A percentile compares a stretch with the other conserved stretches of the same genome.
phyloP scores from a whole-genome alignment of 768 basidiomycete species.

The Suillus placidus region DNA sequence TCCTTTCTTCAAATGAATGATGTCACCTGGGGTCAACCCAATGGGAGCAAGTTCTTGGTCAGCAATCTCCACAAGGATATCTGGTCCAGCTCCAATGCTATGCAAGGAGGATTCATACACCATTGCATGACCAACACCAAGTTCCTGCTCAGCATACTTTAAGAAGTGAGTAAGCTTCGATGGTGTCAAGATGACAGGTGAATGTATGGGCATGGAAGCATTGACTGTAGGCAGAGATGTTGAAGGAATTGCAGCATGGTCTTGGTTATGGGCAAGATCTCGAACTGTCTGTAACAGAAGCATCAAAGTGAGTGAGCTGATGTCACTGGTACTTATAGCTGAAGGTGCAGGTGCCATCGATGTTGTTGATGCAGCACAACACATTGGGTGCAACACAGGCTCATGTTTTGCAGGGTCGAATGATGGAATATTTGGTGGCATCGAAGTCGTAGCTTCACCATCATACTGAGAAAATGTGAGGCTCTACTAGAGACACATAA shows the following conservation, averaged over 20 bases:
- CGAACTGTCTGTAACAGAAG: slow-evolving; percentile 2
- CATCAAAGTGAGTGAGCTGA: background rate
- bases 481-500: background rate
- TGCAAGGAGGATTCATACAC: background rate
- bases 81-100: background rate
- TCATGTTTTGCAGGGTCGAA: background rate
- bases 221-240: background rate
- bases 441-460: background rate
- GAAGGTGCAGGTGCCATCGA: background rate
- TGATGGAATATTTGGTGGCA: slow-evolving; percentile 4
- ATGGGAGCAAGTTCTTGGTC: background rate
- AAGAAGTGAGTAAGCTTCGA: slow-evolving; percentile 4
- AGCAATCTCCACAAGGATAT: slow-evolving; percentile 3
- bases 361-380: too few species aligned
- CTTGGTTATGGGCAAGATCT: background rate
- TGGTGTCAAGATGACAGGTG: slow-evolving; percentile 1
- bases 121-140: slow-evolving; percentile 1
- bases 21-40: slow-evolving; percentile 1
- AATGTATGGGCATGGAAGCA: background rate
- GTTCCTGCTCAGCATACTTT: background rate
- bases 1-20: slow-evolving; percentile 13
- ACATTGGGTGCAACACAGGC: background rate
- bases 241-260: background rate
- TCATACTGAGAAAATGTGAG: background rate
- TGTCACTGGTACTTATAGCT: background rate